Evolutionary conservation across 768 basidiomycete genomes (phyloP).

Genomic region (Trametes meyenii): DNA sequence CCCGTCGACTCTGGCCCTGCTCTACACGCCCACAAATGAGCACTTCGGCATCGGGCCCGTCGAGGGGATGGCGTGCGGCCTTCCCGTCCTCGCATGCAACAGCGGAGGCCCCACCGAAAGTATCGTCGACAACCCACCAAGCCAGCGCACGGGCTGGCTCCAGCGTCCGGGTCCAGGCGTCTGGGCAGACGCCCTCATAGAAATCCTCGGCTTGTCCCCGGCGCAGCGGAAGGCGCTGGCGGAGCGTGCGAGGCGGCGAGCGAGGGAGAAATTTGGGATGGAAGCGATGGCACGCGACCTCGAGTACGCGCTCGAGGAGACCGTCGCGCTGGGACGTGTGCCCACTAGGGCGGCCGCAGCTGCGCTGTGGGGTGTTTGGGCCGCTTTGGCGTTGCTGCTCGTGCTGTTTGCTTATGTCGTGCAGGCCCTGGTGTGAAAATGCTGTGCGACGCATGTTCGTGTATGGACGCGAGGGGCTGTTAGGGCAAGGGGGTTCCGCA

Average conservation of each 20-base stretch:
- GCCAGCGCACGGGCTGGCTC: slow-evolving; percentile 78
- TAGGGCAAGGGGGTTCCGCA: not conserved
- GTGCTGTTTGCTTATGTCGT: not conserved
- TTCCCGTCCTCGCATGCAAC: slow-evolving; percentile 87
- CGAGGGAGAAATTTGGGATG: slow-evolving; percentile 71
- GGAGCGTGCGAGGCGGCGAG: slow-evolving; percentile 59
- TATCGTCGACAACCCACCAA: slow-evolving; percentile 47
- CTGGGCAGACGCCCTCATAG: slow-evolving; percentile 72
- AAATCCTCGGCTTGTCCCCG: slow-evolving; percentile 53
- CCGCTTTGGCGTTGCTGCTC: slow-evolving; percentile 10
- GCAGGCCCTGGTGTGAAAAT: slow-evolving; percentile 36
- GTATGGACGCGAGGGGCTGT: not conserved
- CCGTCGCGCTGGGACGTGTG: slow-evolving; percentile 56
- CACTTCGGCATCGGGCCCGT: slow-evolving; percentile 98
- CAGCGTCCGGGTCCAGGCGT: slow-evolving; percentile 56
- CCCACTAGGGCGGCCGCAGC: not conserved
- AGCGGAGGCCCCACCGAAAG: slow-evolving; percentile 93
- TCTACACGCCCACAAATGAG: slow-evolving; percentile 95
- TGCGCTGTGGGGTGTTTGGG: not conserved
- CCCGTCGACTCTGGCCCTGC: slow-evolving; percentile 65
- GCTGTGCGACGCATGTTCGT: not conserved
- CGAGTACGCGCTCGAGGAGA: slow-evolving; percentile 56
- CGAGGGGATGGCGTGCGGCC: slow-evolving; percentile 90
- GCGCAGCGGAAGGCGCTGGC: slow-evolving; percentile 52
- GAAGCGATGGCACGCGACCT: slow-evolving; percentile 68